phyloP scores from a whole-genome alignment of 139 green algal species.

The Dunaliella primolecta region DNA sequence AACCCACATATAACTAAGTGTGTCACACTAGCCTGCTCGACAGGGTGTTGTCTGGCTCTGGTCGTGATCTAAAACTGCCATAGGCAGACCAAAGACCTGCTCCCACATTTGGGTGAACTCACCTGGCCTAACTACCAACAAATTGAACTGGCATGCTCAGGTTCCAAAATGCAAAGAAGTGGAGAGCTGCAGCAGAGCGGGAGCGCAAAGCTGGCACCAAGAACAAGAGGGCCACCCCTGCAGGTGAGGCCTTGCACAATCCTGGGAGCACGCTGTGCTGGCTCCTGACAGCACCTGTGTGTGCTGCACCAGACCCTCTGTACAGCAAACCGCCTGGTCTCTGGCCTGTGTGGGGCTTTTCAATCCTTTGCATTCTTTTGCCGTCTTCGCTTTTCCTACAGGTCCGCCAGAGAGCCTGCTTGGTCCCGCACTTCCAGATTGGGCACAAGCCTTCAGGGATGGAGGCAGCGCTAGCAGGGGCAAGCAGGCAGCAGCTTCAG shows the following conservation, averaged over 20 bases:
- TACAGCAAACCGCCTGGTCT: too few species aligned
- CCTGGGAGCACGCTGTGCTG: too few species aligned
- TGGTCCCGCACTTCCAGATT: neutral
- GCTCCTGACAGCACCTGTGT: too few species aligned
- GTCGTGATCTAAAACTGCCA: neutral
- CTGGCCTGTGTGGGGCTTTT: too few species aligned
- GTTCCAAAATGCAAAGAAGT: conserved; percentile 26
- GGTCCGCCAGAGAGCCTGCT: neutral
- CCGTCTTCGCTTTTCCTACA: too few species aligned
- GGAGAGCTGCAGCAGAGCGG: conserved; percentile 10
- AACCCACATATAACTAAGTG: neutral
- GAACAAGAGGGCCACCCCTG: neutral
- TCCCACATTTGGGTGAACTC: neutral
- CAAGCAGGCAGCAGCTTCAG: too few species aligned
- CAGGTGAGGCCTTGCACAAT: too few species aligned
- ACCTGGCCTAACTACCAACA: too few species aligned
- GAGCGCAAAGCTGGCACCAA: neutral
- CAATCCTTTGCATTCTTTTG: too few species aligned
- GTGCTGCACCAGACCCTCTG: too few species aligned
- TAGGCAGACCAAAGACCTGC: neutral
- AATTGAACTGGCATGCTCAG: neutral
- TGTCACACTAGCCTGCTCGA: neutral
- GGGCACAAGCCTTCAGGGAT: too few species aligned
- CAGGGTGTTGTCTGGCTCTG: neutral
- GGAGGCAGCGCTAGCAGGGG: too few species aligned